Evolutionary conservation across 2,329 filamentous ascomycete genomes (phyloP), one percentile per base, ranked within the genome.

Genomic region (Chaetomiaceae sp.): DNA sequence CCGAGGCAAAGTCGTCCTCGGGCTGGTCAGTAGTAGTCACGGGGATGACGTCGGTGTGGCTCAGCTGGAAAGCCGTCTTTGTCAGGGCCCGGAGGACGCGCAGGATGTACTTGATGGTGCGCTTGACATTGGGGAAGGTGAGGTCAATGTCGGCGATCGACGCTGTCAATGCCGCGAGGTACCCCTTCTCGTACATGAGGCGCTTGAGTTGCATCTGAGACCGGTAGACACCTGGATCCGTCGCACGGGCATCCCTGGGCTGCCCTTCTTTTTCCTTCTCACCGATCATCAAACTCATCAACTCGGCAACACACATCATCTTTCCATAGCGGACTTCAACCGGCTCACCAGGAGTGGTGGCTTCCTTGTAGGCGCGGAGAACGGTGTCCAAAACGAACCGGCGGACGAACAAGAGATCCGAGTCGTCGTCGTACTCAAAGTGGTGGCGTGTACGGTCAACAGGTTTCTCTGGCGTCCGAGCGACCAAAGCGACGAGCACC

Each of bases 131-230:
- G 0, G 92, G 91, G 68, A 95, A 96, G 60, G 95, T 95, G 55
- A 99, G 80, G 65, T 96, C 93, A 53, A 99, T 86, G 62, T 99
- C 95, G 16, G 93, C 89, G 60, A 99, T 91, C 1, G 95, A 95
- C 12, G 85, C 82, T 2, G 93, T 97, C 53, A 99, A 72, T 42
- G 92, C 87, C 20, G 87, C 81, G 55, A 97, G 85, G 66, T 93
- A 96, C 50, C 95, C 90, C 72, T 97, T 99, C 70, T 99, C 93
- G 62, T 95, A 97, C 93, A 99, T 99, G 54, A 96, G 83, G 59
- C 90, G 89, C 30, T 89, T 86, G 59, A 99, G 79, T 63, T 96
- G 90, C 61, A 86, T 84, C 56, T 91, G 86, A 7, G 90, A 91
- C 38, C 76, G 73, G 20, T 67, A 65, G 39, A 72, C 63, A 3